phyloP scores from a whole-genome alignment of 192 early-diverging fungal genomes.

The Coemansia sp. region DNA sequence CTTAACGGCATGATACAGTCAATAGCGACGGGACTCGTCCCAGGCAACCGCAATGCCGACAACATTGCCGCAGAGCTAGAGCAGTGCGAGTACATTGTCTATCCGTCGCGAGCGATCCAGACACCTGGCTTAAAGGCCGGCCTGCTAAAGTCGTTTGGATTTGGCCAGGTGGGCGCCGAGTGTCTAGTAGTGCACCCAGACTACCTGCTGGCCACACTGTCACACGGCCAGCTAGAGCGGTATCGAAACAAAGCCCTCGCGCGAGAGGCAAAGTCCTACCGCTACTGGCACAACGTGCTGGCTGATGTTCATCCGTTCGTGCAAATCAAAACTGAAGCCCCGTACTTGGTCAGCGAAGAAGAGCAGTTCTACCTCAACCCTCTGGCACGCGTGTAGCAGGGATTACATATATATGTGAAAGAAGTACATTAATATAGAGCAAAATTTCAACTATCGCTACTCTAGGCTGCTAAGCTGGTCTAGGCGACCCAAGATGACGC shows the following conservation, averaged over 20 bases:
- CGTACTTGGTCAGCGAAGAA: slow-evolving; percentile 28
- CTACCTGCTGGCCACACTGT: slow-evolving; percentile 58
- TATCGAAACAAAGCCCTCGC: slow-evolving; percentile 7
- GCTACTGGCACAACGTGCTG: slow-evolving; percentile 43
- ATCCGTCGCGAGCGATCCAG: slow-evolving; percentile 67
- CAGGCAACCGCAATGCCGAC: slow-evolving; percentile 86
- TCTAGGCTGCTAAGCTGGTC: slow-evolving; percentile 76
- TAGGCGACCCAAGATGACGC: slow-evolving; percentile 69
- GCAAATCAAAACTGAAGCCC: slow-evolving; percentile 27
- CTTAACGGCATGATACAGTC: slow-evolving; percentile 87
- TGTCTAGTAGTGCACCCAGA: slow-evolving; percentile 70
- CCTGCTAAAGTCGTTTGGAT: slow-evolving; percentile 72
- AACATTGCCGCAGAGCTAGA: slow-evolving; percentile 58
- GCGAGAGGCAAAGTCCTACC: slow-evolving; percentile 22
- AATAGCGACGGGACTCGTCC: slow-evolving; percentile 80
- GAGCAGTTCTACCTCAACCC: slow-evolving; percentile 28
- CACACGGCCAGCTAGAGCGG: slow-evolving; percentile 9
- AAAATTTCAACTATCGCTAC: slow-evolving; percentile 54
- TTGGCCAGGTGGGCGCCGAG: slow-evolving; percentile 79
- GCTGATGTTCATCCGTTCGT: slow-evolving; percentile 24
- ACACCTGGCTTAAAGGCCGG: slow-evolving; percentile 64
- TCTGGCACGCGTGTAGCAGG: slow-evolving; percentile 20
- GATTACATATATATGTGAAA: neutral
- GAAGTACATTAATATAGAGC: neutral
- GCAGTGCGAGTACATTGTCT: slow-evolving; percentile 79